These are phyloP conservation scores for Pythium chondricola DNA, from an alignment of 352 stramenopile genomes.

Conservation along the genomic window DNA sequence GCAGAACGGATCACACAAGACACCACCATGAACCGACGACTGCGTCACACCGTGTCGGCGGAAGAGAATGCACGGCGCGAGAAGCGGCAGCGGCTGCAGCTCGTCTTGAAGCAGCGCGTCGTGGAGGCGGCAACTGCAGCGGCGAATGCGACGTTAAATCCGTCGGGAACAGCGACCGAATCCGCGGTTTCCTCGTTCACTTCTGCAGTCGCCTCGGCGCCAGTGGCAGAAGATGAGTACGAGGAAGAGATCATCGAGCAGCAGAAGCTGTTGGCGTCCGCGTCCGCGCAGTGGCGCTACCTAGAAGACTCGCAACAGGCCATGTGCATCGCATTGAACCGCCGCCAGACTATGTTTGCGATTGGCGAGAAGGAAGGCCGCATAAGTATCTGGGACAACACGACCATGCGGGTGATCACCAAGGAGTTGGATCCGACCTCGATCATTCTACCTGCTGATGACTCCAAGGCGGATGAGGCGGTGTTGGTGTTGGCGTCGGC, in stretches of 20 bases:
- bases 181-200: no score
- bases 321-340: constrained; percentile 62
- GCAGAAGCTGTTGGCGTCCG: constrained; percentile 44
- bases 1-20: no score
- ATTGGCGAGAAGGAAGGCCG: constrained; percentile 75
- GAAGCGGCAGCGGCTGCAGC: constrained; percentile 26
- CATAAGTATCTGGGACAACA: constrained; percentile 83
- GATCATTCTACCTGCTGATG: constrained; percentile 31
- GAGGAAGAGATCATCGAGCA: constrained; percentile 53
- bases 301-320: constrained; percentile 76
- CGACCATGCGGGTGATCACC: constrained; percentile 69
- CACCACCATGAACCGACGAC: constrained; percentile 20
- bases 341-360: constrained; percentile 51
- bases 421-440: constrained; percentile 70
- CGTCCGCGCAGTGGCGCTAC: constrained; percentile 42
- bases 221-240: constrained; percentile 19
- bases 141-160: not conserved
- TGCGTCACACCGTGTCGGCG: constrained; percentile 28
- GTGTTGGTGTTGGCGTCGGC: not conserved
- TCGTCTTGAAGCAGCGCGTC: constrained; percentile 20
- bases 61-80: constrained; percentile 28
- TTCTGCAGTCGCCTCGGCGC: not conserved
- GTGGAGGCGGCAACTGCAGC: constrained; percentile 3
- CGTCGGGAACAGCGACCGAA: not conserved
- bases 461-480: not conserved